Evolutionary conservation across 1,284 basidiomycete species (phyloP).

Genomic region (Chalciporus sp.): DNA sequence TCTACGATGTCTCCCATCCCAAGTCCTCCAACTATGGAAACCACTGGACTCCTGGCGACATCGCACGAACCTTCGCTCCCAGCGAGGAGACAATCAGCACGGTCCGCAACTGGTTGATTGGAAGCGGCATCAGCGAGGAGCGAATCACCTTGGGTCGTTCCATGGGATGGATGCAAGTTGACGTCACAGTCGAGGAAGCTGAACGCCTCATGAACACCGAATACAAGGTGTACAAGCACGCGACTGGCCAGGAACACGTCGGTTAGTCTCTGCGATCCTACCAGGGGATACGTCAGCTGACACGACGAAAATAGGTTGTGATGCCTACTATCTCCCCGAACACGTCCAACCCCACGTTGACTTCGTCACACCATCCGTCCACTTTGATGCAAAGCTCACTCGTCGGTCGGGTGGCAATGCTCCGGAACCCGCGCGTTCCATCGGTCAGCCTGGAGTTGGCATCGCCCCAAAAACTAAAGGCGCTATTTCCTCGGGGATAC

Average conservation of each 20-base stretch:
- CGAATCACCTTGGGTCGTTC: conserved; percentile 37
- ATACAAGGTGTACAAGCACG: conserved; percentile 48
- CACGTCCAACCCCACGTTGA: conserved; percentile 47
- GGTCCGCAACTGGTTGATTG: conserved; percentile 43
- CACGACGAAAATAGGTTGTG: conserved; percentile 29
- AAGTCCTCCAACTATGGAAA: conserved; percentile 47
- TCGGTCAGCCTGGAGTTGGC: conserved; percentile 36
- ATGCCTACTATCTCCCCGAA: conserved; percentile 39
- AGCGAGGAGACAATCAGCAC: conserved; percentile 37
- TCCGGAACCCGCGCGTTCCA: not conserved
- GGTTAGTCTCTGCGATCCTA: conserved; percentile 18
- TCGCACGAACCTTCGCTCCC: conserved; percentile 47
- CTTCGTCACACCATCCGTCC: conserved; percentile 48
- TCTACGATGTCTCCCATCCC: conserved; percentile 49
- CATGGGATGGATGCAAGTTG: conserved; percentile 46
- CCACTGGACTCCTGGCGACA: conserved; percentile 45
- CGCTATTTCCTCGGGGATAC: conserved; percentile 19
- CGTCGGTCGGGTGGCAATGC: conserved; percentile 13
- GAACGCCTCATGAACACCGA: conserved; percentile 45
- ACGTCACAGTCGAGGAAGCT: conserved; percentile 44
- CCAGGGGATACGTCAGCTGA: not conserved
- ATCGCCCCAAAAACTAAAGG: conserved; percentile 41
- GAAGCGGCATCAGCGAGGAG: conserved; percentile 37
- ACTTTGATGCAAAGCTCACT: conserved; percentile 38
- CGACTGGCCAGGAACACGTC: conserved; percentile 34